phyloP scores from a whole-genome alignment of 306 rosid genomes.

The Comarum palustre region DNA sequence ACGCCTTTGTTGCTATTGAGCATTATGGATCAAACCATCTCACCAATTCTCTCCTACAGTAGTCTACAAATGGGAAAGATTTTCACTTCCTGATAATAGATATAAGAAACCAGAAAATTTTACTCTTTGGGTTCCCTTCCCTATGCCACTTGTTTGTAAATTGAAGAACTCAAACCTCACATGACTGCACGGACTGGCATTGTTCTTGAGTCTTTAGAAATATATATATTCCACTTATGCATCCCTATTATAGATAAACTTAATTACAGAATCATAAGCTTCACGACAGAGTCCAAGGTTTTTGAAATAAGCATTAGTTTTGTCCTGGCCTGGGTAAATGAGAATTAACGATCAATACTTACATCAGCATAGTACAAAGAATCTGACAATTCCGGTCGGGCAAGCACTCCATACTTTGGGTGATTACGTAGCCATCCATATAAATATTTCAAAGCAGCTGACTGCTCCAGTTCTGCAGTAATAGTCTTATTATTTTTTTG shows the following conservation, averaged over 20 bases:
- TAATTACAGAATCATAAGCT: not conserved
- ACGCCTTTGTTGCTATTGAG: not conserved
- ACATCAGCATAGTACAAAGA: constrained; percentile 89
- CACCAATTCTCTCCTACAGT: not conserved
- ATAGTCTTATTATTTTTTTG: not conserved
- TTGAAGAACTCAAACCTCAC: not conserved
- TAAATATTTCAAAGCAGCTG: constrained; percentile 77
- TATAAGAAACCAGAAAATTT: not conserved
- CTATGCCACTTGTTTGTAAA: not conserved
- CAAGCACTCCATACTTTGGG: constrained; percentile 76
- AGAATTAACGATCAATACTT: constrained; percentile 37
- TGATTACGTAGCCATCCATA: constrained; percentile 88
- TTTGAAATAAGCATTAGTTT: not conserved
- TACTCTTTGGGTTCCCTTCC: not conserved
- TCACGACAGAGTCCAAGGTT: not conserved
- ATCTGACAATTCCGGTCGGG: constrained; percentile 66
- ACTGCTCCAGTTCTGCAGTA: constrained; percentile 87
- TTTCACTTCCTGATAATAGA: not conserved
- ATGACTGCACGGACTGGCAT: not conserved
- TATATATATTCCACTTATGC: not conserved
- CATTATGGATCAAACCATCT: not conserved
- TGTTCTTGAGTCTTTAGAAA: not conserved
- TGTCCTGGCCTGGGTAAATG: not conserved
- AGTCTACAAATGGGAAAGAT: not conserved
- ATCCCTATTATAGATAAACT: not conserved